Evolutionary conservation across 1,284 basidiomycete genomes (phyloP).

Genomic region (Volvariella surrecta): DNA sequence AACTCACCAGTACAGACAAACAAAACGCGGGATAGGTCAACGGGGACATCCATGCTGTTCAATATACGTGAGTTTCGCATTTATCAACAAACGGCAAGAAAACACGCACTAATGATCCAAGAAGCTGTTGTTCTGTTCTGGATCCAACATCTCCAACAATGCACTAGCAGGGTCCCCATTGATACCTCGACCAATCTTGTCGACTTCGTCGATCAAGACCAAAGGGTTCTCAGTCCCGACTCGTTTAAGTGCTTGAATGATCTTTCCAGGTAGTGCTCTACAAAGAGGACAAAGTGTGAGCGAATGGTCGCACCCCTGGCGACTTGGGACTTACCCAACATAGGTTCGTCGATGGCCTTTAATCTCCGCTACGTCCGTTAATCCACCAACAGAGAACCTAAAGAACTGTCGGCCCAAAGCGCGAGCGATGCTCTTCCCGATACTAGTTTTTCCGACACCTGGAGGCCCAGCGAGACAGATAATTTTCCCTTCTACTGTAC

Average conservation of each 20-base stretch:
- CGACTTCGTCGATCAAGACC: conserved; percentile 95
- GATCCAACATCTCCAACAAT: conserved; percentile 95
- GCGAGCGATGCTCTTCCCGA: conserved; percentile 90
- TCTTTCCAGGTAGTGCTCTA: conserved; percentile 93
- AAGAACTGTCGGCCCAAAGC: conserved; percentile 86
- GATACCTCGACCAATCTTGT: conserved; percentile 95
- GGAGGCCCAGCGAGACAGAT: conserved; percentile 95
- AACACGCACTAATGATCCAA: conserved; percentile 84
- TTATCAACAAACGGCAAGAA: conserved; percentile 1
- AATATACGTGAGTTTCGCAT: conserved; percentile 1
- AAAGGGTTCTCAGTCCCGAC: conserved; percentile 97
- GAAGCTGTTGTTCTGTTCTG: conserved; percentile 96
- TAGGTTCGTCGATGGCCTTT: conserved; percentile 98
- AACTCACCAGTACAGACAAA: conserved; percentile 87
- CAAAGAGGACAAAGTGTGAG: conserved; percentile 7
- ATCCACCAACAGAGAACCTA: conserved; percentile 93
- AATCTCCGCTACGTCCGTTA: conserved; percentile 98
- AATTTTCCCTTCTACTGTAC: conserved; percentile 95
- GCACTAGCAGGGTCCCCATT: conserved; percentile 96
- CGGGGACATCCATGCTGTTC: conserved; percentile 88
- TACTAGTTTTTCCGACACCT: conserved; percentile 93
- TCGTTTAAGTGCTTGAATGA: conserved; percentile 95
- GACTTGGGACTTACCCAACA: conserved; percentile 67
- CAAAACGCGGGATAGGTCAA: conserved; percentile 91
- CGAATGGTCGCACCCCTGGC: no score